phyloP scores from a whole-genome alignment of 1,284 basidiomycete species.

The Chondrostereum purpureum region DNA sequence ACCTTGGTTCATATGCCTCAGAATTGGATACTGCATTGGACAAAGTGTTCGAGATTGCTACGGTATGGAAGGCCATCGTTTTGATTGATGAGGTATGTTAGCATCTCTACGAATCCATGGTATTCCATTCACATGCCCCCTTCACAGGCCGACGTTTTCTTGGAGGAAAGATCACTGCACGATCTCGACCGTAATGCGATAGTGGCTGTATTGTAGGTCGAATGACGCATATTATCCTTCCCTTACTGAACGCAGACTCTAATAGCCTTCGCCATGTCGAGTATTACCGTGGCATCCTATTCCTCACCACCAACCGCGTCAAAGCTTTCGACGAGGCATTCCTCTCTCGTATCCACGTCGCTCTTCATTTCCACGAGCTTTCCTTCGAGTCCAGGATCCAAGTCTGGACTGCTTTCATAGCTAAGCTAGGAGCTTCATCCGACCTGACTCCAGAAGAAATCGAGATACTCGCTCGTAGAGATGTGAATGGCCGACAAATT shows the following conservation, averaged over 20 bases:
- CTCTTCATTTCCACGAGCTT: conserved; percentile 3
- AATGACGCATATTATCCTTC: background rate
- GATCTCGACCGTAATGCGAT: conserved; percentile 35
- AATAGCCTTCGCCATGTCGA: conserved; percentile 29
- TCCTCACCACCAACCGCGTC: conserved; percentile 39
- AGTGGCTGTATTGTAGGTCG: conserved; percentile 20
- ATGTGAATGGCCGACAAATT: conserved; percentile 7
- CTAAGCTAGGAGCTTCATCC: background rate
- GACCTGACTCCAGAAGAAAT: background rate
- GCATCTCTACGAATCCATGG: too few relatives aligned
- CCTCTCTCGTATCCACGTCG: conserved; percentile 7
- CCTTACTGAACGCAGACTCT: conserved; percentile 18
- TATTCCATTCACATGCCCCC: background rate
- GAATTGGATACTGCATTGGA: conserved; percentile 19
- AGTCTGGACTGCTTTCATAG: conserved; percentile 3
- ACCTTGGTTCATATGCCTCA: conserved; percentile 28
- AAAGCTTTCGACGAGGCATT: conserved; percentile 34
- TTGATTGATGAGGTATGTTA: conserved; percentile 37
- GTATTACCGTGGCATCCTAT: conserved; percentile 35
- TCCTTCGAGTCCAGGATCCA: background rate
- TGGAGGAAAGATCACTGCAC: conserved; percentile 31
- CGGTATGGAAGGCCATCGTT: conserved; percentile 32
- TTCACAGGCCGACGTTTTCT: conserved; percentile 28
- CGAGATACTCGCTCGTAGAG: background rate
- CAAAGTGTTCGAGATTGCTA: conserved; percentile 24